Conservation (phyloP, 805 yeast species). For the Metschnikowia arizonensis region DNA sequence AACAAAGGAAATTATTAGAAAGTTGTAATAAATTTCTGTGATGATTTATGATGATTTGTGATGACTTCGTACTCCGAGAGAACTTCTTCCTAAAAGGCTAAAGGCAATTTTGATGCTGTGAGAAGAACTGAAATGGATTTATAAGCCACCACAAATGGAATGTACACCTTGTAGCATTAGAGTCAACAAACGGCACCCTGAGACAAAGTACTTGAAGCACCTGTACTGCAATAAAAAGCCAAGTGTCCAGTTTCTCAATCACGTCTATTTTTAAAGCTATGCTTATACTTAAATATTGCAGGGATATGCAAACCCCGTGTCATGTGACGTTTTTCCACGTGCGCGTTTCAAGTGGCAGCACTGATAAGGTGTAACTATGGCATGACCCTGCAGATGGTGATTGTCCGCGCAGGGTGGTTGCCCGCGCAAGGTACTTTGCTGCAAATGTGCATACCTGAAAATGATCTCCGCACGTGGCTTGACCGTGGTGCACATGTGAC, state of each 20-base stretch:
- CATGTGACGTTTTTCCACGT: too few relatives aligned
- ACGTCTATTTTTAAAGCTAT: constrained; percentile 7
- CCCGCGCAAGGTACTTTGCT: too few relatives aligned
- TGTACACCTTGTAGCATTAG: constrained; percentile 17
- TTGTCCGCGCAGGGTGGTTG: too few relatives aligned
- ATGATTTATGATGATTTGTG: too few relatives aligned
- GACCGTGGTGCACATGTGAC: background rate
- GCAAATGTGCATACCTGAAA: too few relatives aligned
- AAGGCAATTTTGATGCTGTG: constrained; percentile 6
- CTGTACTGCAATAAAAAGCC: constrained; percentile 19
- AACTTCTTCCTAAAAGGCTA: constrained; percentile 7
- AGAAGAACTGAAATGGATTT: constrained; percentile 13
- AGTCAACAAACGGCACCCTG: constrained; percentile 10
- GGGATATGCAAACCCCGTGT: too few relatives aligned
- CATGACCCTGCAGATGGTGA: too few relatives aligned
- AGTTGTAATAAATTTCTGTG: constrained; percentile 7
- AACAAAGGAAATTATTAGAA: constrained; percentile 9
- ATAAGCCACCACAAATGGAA: constrained; percentile 17
- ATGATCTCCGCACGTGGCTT: background rate
- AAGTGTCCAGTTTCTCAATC: constrained; percentile 11
- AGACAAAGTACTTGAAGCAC: constrained; percentile 16
- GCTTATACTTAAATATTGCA: constrained; percentile 11
- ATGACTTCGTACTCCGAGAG: constrained; percentile 6
- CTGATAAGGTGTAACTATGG: too few relatives aligned
- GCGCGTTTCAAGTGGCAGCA: too few relatives aligned